These are phyloP conservation scores for Zoysia japonica DNA, from an alignment of 176 grass and related monocot species.

Conservation along the genomic window DNA sequence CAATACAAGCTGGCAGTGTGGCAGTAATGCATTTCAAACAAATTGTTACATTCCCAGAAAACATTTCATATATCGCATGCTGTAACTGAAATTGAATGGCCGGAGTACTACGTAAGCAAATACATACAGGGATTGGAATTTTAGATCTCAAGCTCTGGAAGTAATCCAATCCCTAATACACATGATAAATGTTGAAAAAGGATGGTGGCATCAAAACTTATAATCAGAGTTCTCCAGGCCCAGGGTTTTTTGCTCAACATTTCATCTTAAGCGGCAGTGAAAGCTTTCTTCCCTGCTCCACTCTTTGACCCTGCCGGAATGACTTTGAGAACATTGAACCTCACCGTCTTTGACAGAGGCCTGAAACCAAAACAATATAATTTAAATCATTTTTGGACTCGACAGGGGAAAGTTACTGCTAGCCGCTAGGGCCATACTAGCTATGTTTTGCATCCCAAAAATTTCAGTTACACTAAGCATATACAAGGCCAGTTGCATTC, in stretches of 20 bases:
- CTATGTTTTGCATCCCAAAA: background rate
- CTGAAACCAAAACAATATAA: background rate
- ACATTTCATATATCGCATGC: background rate
- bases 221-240: background rate
- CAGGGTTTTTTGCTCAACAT: background rate
- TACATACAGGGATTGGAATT: background rate
- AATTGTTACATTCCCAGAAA: background rate
- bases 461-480: background rate
- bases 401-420: no score
- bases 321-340: constrained; percentile 50
- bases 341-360: constrained; percentile 42
- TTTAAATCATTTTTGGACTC: background rate
- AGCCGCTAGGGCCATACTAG: no score
- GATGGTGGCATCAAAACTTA: constrained; percentile 1
- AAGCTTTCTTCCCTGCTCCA: constrained; percentile 40
- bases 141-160: constrained; percentile 12
- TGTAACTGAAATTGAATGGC: background rate
- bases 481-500: background rate
- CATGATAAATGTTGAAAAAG: background rate
- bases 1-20: background rate
- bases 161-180: constrained; percentile 14
- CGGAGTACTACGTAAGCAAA: background rate
- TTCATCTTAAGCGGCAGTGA: constrained; percentile 29
- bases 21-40: background rate
- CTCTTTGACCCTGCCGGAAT: constrained; percentile 43